Percentiles rank a stretch among this genome's conserved stretches.
Evolutionary conservation across 495 filamentous ascomycete genomes (phyloP).

Genomic region (Talaromyces thailandensis): DNA sequence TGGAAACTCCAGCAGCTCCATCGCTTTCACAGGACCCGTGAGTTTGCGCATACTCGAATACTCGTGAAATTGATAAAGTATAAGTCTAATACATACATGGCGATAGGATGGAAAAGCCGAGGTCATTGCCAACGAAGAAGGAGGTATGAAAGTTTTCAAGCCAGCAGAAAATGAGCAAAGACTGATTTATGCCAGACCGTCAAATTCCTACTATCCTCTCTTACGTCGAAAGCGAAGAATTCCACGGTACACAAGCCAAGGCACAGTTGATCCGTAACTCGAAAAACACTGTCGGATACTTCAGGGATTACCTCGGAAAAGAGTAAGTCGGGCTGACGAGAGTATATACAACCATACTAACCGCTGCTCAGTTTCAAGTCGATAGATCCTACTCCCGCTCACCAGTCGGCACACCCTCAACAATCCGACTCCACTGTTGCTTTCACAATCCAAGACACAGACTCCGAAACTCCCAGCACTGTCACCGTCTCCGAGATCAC

Average conservation of each 20-base stretch:
- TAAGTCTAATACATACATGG: neutral
- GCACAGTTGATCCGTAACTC: slow-evolving; percentile 83
- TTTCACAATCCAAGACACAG: slow-evolving; percentile 75
- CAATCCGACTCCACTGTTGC: slow-evolving; percentile 64
- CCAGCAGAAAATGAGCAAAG: neutral
- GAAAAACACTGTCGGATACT: slow-evolving; percentile 88
- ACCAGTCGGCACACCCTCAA: slow-evolving; percentile 84
- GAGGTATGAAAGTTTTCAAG: slow-evolving; percentile 49
- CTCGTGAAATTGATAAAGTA: neutral
- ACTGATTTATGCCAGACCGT: slow-evolving; percentile 52
- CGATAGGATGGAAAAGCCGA: slow-evolving; percentile 81
- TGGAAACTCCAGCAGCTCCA: slow-evolving; percentile 96
- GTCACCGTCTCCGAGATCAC: slow-evolving; percentile 79
- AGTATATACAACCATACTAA: neutral
- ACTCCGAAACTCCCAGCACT: slow-evolving; percentile 55
- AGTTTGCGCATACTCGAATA: slow-evolving; percentile 14
- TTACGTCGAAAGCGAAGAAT: slow-evolving; percentile 91
- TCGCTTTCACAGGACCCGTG: slow-evolving; percentile 71
- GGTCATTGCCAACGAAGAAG: slow-evolving; percentile 98
- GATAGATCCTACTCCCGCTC: slow-evolving; percentile 91
- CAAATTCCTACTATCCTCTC: slow-evolving; percentile 93
- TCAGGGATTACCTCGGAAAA: slow-evolving; percentile 91
- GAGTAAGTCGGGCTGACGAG: slow-evolving; percentile 43
- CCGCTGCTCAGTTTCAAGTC: slow-evolving; percentile 60
- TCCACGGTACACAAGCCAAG: slow-evolving; percentile 93